A percentile compares a stretch with the other conserved stretches of the same genome.
phyloP scores from a whole-genome alignment of 768 basidiomycete species.

The Rhizopogon rudus region DNA sequence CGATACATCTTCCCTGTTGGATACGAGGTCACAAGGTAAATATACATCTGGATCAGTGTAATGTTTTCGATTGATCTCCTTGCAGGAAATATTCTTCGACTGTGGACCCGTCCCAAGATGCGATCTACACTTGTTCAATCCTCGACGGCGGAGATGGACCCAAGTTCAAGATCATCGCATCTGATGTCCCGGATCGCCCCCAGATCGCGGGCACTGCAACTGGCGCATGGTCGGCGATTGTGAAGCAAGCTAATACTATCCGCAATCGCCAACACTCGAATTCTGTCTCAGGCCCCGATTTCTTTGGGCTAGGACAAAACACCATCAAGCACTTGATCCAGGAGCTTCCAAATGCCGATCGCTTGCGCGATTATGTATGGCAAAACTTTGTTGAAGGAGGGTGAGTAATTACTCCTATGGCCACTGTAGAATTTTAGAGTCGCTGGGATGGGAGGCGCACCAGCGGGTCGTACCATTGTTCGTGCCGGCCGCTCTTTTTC shows the following conservation, averaged over 20 bases:
- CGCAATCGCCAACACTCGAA: constrained; percentile 81
- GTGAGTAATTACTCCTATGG: constrained; percentile 38
- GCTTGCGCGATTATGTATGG: constrained; percentile 79
- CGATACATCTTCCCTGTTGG: constrained; percentile 87
- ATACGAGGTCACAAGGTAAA: constrained; percentile 75
- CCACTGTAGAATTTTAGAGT: not conserved
- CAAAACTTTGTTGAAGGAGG: constrained; percentile 84
- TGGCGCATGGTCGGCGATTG: constrained; percentile 81
- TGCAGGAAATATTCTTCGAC: constrained; percentile 76
- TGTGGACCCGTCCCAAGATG: constrained; percentile 57
- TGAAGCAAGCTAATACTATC: constrained; percentile 76
- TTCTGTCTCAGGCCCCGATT: constrained; percentile 85
- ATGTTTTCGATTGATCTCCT: constrained; percentile 3
- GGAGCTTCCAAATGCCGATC: constrained; percentile 68
- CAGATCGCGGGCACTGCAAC: constrained; percentile 86
- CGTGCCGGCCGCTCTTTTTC: constrained; percentile 15
- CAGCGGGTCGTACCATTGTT: not conserved
- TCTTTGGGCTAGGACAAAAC: constrained; percentile 83
- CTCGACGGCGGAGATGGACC: constrained; percentile 82
- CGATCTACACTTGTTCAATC: constrained; percentile 79
- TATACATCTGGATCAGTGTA: not conserved
- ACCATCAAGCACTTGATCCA: constrained; percentile 90
- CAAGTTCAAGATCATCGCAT: constrained; percentile 79
- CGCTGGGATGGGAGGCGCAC: not conserved
- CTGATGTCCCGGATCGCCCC: constrained; percentile 64